phyloP scores from a whole-genome alignment of 2,329 filamentous ascomycete genomes.

The Ophiosphaerella korrae region DNA sequence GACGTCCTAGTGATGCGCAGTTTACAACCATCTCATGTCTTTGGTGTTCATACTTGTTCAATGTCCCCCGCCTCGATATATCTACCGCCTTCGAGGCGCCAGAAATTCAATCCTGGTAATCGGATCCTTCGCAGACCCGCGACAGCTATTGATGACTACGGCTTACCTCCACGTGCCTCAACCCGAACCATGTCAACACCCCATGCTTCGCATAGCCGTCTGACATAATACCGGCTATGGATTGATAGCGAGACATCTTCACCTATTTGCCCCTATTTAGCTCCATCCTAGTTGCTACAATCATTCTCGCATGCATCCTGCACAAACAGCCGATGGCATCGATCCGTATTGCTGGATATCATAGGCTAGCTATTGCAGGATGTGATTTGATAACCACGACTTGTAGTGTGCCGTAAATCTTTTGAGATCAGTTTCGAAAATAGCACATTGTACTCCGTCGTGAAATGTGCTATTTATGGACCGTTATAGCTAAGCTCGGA shows the following conservation, averaged over 20 bases:
- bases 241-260: not conserved
- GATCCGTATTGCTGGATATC: too few species aligned
- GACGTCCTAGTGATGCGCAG: too few species aligned
- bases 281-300: slow-evolving; percentile 17
- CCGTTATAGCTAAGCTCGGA: not conserved
- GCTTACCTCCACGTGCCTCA: slow-evolving; percentile 34
- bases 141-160: slow-evolving; percentile 28
- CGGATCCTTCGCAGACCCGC: slow-evolving; percentile 14
- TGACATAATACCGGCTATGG: slow-evolving; percentile 19
- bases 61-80: too few species aligned
- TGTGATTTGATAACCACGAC: not conserved
- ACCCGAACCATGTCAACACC: slow-evolving; percentile 7
- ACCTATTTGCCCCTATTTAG: not conserved
- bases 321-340: too few species aligned
- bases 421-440: not conserved
- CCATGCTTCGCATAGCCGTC: slow-evolving; percentile 15
- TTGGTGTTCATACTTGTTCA: too few species aligned
- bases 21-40: too few species aligned
- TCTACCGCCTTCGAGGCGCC: too few species aligned
- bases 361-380: too few species aligned
- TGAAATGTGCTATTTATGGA: not conserved
- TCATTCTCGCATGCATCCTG: not conserved
- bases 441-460: not conserved
- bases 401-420: not conserved
- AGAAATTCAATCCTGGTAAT: slow-evolving; percentile 16